Evolutionary conservation across 768 basidiomycete species (phyloP), one percentile per base, ranked within the genome.

Genomic region (Sarcomyxa edulis): DNA sequence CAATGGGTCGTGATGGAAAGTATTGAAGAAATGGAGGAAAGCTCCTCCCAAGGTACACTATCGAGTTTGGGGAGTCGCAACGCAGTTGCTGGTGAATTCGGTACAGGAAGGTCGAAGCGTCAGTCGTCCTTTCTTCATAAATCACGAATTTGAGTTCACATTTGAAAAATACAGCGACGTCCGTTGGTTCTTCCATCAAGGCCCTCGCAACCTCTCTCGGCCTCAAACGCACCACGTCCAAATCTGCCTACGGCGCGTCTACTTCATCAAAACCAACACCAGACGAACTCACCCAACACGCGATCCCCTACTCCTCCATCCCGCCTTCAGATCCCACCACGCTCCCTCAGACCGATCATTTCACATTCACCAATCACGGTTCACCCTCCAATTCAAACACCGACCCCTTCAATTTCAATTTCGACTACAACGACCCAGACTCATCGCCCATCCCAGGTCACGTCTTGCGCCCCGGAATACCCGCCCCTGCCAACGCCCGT

Each of bases 1-100:
- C 81, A 84, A 49, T 90, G 89, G 86, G 64, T 90, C 43, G 76
- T 89, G n/a, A 88, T 90, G 80, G 87, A 90, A 38, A 75, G 76
- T 42, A 89, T 84, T 25, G 65, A 74, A 35, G 86, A 89, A 42
- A 58, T 67, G 12, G 81, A 84, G 24, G 83, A 85, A 45, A 60
- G 50, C 45, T 71, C 66, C 23, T 69, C 65, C 5, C 69, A 65
- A 52, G 68, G 71, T 29, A 77, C 70, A 1, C 52, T 79, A 7
- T 65, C 68, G 4, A 77, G 69, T 6, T 29, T 61, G 14, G 44
- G 43, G 8, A 53, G 43, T 41, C 32, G 52, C 27, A 47, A 57
- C 45, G 49, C 63, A 37, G 53, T 51, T 26, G 59, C 71, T 23
- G 73, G 74, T n/a, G 88, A 90, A 54, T 90, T 90, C 58, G 88